Evolutionary conservation across 163 green algal genomes (phyloP).

Genomic region (Scenedesmus sp.): DNA sequence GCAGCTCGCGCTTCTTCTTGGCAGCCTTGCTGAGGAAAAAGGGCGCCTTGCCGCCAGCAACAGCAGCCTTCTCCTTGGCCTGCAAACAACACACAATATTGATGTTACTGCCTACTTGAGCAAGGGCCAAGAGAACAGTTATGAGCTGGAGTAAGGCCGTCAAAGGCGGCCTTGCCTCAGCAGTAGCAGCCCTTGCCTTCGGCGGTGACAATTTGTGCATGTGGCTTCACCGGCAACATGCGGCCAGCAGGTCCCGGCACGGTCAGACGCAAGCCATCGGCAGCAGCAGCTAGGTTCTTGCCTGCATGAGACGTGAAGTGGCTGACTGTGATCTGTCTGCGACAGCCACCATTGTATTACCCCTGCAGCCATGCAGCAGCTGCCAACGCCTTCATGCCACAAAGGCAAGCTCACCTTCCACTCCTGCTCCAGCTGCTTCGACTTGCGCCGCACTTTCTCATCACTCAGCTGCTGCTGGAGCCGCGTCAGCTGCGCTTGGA

Average conservation of each 20-base stretch:
- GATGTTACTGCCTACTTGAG: no score
- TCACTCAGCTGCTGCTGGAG: slow-evolving; percentile 75
- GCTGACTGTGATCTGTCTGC: no score
- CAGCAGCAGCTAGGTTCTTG: no score
- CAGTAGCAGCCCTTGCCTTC: no score
- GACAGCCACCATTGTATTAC: no score
- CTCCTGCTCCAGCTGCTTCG: slow-evolving; percentile 62
- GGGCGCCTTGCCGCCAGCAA: slow-evolving; percentile 84
- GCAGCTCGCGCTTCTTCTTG: slow-evolving; percentile 79
- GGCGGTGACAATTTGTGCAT: no score
- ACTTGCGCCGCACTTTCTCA: slow-evolving; percentile 67
- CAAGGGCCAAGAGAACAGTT: no score
- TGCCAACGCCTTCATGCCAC: neutral
- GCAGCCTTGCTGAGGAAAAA: slow-evolving; percentile 91
- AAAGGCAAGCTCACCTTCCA: slow-evolving; percentile 55
- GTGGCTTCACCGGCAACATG: no score
- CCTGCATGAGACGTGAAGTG: neutral
- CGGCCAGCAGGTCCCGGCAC: no score
- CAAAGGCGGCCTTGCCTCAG: no score
- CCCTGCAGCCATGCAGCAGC: neutral
- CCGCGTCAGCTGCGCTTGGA: slow-evolving; percentile 68
- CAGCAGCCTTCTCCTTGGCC: slow-evolving; percentile 68
- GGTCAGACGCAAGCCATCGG: no score
- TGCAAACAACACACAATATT: neutral
- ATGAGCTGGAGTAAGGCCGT: no score